These are phyloP conservation scores for Cutaneotrichosporon cyanovorans DNA, from an alignment of 1,284 basidiomycete genomes.

Conservation along the genomic window DNA sequence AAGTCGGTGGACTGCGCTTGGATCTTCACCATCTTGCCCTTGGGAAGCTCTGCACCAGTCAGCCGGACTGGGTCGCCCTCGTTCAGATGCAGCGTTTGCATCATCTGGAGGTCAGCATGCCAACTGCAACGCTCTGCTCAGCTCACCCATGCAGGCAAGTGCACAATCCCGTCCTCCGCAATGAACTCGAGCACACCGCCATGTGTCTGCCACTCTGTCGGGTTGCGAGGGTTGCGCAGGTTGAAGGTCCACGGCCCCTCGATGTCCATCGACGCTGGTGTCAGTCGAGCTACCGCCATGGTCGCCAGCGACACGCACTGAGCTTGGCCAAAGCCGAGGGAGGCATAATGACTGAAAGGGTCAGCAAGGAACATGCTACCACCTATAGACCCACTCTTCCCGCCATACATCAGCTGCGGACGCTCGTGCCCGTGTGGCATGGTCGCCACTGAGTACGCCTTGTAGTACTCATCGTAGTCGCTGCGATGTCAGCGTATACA, in stretches of 20 bases:
- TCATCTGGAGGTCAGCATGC: slow-evolving; percentile 57
- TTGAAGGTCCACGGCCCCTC: slow-evolving; percentile 95
- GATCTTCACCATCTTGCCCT: slow-evolving; percentile 93
- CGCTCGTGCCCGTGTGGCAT: slow-evolving; percentile 41
- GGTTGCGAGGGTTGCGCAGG: slow-evolving; percentile 78
- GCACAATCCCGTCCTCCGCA: slow-evolving; percentile 89
- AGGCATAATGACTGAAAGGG: slow-evolving; percentile 81
- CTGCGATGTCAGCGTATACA: slow-evolving; percentile 14
- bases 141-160: slow-evolving; percentile 82
- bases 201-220: slow-evolving; percentile 75
- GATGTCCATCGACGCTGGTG: slow-evolving; percentile 68
- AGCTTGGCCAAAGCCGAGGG: slow-evolving; percentile 85
- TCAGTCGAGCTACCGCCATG: not conserved
- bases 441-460: slow-evolving; percentile 46
- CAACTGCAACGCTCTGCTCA: not conserved
- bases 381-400: slow-evolving; percentile 70
- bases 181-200: slow-evolving; percentile 98
- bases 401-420: slow-evolving; percentile 58
- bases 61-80: slow-evolving; percentile 95
- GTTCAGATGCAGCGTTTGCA: slow-evolving; percentile 78
- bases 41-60: slow-evolving; percentile 76
- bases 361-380: slow-evolving; percentile 3
- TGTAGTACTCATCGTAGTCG: slow-evolving; percentile 46
- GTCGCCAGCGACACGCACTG: slow-evolving; percentile 46
- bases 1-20: slow-evolving; percentile 95